phyloP scores from a whole-genome alignment of 2,329 filamentous ascomycete species.

The Sporothrix euskadiensis region DNA sequence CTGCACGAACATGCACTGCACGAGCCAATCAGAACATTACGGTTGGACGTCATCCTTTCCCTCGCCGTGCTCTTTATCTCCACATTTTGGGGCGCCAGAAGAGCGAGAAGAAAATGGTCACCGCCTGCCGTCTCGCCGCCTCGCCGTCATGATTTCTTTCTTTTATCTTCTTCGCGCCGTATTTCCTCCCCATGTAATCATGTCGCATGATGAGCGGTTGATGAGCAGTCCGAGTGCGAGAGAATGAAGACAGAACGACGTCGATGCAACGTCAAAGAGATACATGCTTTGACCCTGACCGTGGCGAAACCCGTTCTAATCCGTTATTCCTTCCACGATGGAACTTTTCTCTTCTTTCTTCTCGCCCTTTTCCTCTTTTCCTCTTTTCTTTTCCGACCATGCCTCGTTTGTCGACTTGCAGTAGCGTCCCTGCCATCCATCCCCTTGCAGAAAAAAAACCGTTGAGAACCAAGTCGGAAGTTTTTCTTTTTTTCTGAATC shows the following conservation, averaged over 20 bases:
- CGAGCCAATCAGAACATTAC: not conserved
- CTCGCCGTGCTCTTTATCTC: not conserved
- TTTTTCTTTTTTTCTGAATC: not conserved
- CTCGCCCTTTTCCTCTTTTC: not conserved
- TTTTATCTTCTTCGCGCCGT: not conserved
- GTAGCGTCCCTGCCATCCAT: not conserved
- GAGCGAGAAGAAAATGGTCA: not conserved
- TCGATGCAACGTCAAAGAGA: not conserved
- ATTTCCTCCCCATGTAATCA: not conserved
- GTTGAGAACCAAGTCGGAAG: not conserved
- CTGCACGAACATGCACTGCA: not conserved
- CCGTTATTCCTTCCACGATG: not conserved
- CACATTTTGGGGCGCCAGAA: not conserved
- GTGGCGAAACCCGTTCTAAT: not conserved
- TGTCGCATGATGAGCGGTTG: not conserved
- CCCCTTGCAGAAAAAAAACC: constrained; percentile 8
- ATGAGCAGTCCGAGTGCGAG: not conserved
- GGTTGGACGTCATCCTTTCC: not conserved
- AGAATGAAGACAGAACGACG: not conserved
- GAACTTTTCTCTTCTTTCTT: not conserved
- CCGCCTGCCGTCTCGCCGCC: not conserved
- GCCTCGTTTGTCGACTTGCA: not conserved
- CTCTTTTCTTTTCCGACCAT: not conserved
- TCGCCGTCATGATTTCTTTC: not conserved
- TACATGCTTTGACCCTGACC: not conserved